phyloP scores from a whole-genome alignment of 371 early-diverging fungal genomes.

The Parasitella parasitica region DNA sequence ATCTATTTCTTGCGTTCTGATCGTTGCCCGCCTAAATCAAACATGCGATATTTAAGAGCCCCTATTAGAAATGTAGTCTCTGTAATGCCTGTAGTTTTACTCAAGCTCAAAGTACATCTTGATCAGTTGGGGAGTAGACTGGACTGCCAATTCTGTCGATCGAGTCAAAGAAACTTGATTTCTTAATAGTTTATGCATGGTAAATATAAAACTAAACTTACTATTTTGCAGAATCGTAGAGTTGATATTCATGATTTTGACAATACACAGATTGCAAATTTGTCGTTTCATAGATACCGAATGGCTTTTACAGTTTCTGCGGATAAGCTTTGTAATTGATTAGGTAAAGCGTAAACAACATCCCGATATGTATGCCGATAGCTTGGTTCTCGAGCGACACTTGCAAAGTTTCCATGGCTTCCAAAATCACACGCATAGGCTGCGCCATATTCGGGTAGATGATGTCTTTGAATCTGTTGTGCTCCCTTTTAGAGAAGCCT shows the following conservation, averaged over 20 bases:
- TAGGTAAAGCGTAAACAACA: constrained; percentile 60
- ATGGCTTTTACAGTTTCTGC: constrained; percentile 76
- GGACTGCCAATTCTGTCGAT: constrained; percentile 82
- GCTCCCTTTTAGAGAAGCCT: constrained; percentile 86
- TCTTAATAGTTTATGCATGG: background rate
- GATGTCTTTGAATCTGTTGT: constrained; percentile 88
- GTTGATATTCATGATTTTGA: constrained; percentile 77
- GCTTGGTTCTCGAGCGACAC: background rate
- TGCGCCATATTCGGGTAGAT: constrained; percentile 95
- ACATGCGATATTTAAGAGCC: constrained; percentile 72
- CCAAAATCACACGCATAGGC: constrained; percentile 91
- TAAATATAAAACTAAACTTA: constrained; percentile 25
- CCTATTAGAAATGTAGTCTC: constrained; percentile 79
- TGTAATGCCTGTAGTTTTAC: constrained; percentile 80
- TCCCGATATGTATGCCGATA: background rate
- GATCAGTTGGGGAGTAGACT: constrained; percentile 75
- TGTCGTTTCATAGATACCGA: constrained; percentile 81
- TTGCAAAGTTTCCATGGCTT: constrained; percentile 83
- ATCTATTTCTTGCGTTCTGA: constrained; percentile 90
- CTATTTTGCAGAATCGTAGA: constrained; percentile 82
- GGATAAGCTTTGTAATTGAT: constrained; percentile 82
- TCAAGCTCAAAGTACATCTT: constrained; percentile 71
- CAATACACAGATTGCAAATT: constrained; percentile 72
- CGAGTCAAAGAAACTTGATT: constrained; percentile 80
- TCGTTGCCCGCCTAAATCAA: constrained; percentile 89